Evolutionary conservation across 129 eudicot genomes (phyloP).

Genomic region (Flaveria bidentis): DNA sequence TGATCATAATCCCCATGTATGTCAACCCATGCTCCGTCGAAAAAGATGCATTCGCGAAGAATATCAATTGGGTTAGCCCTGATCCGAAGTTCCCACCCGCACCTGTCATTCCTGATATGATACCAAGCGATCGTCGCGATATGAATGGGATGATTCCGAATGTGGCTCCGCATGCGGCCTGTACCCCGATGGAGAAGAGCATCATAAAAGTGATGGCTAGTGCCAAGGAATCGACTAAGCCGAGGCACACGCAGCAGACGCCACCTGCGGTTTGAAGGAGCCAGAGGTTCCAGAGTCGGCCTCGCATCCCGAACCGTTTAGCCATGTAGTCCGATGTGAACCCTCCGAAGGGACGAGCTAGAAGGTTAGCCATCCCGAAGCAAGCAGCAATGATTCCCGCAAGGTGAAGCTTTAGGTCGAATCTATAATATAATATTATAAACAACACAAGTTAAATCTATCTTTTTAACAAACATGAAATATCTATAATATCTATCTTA

Average conservation of each 20-base stretch:
- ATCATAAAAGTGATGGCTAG: constrained; percentile 65
- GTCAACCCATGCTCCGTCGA: constrained; percentile 54
- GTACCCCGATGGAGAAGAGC: constrained; percentile 78
- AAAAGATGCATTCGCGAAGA: constrained; percentile 54
- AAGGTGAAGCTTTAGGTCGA: constrained; percentile 67
- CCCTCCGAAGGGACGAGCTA: constrained; percentile 82
- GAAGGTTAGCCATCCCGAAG: constrained; percentile 87
- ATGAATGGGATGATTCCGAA: constrained; percentile 82
- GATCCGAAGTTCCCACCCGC: constrained; percentile 92
- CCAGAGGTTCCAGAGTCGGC: constrained; percentile 90
- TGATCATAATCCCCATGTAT: constrained; percentile 74
- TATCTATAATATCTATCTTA: no score
- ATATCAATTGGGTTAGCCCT: constrained; percentile 66
- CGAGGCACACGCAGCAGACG: constrained; percentile 62
- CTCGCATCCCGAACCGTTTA: constrained; percentile 70
- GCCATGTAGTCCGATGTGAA: constrained; percentile 65
- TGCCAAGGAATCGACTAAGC: constrained; percentile 51
- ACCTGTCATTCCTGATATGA: constrained; percentile 80
- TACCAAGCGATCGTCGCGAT: constrained; percentile 73
- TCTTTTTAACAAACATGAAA: no score
- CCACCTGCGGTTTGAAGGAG: constrained; percentile 81
- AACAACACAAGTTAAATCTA: background rate
- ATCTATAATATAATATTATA: constrained; percentile 31
- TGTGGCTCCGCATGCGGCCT: constrained; percentile 93
- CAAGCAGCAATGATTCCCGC: constrained; percentile 80